Base-by-base conservation (phyloP, 2,329 filamentous ascomycete genomes). In the Fusarium kyushuense region DNA sequence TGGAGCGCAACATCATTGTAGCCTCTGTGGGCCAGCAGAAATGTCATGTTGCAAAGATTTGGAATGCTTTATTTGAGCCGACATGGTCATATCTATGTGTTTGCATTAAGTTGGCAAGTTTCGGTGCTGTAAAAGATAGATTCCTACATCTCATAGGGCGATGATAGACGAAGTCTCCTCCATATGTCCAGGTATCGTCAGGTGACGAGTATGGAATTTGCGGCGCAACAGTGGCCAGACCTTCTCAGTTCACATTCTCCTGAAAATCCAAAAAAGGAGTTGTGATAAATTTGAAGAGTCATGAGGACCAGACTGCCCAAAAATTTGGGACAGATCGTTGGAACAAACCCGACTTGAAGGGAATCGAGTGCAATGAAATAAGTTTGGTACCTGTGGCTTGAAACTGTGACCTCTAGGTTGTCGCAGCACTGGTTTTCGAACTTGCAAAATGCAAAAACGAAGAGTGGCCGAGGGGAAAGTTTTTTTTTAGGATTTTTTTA, bases 401-500 rank as follows among this genome's bases (percentile, higher is more conserved):
- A 13, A 38, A n/a, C 17, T 13, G 25, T n/a, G 30, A 16, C 36
- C 10, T 17, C 16, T 16, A 16, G 33, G 33, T 8, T 19, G 58
- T n/a, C 30, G 21, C 35, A 41, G 35, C 32, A 58, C 29, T 33
- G 9, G 40, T 14, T 16, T 35, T 62, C 57, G 56, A 47, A 56
- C 41, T 14, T 11, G 46, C 11, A 38, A 36, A 36, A 19, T 6
- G 8, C 2, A 61, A 62, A 62, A 63, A 48, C 30, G 32, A 62
- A 47, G 48, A 63, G 41, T 63, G 35, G 25, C 19, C 48, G 30
- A 41, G 47, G 29, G 36, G 23, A 42, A 27, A n/a, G 8, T 10
- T 54, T 33, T 9, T 10, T 54, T 33, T 36, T 33, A 62, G 47
- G 57, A 23, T 21, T 9, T 11, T 54, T 33, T 36, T 33, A 62